Base-by-base conservation (phyloP, 768 basidiomycete genomes). In the Lanmaoa rubissima region DNA sequence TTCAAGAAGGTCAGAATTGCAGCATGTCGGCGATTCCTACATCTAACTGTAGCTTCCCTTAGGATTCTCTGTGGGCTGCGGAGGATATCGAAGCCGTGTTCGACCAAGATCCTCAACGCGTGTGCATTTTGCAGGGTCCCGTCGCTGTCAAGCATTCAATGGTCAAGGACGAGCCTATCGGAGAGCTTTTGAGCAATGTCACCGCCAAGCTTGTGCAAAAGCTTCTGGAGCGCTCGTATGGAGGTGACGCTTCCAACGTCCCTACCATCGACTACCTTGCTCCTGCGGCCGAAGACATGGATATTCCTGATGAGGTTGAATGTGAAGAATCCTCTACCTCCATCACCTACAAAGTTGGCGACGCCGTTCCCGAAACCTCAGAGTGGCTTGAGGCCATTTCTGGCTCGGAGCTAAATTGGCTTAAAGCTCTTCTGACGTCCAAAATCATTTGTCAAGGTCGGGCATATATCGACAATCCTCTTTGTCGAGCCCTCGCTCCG, bases 21-120 rank as follows among this genome's bases (percentile, higher is more conserved):
- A 19, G 5, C 10, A 46, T 54, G 19, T 48, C 21, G 44, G 49
- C 24, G 5, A 47, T 51, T 26, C 10, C 55, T 36, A 12, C 42
- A 48, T 59, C 58, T 63, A 28, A 70, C 51, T 24, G 26, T 53
- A 32, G 21, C 12, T 60, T 13, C 17, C 4, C 49, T 21, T 62
- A 93, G 91, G 96, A 98, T 72, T 98, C 96, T 8, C 84, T 98
- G 12, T 98, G 96, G 95, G 90, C 91, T 40, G 91, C 94, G 3
- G 96, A 98, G 73, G 97, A 99, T 71, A 94, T 98, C 61, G 97
- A 98, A 59, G 96, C 95, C 14, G 94, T 99, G 41, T 97, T 98
- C 68, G 97, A 98, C 75, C 94, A 96, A 75, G 97, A 98, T 73
- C 96, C 96, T 26, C 92, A 99, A 73, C 89, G 97, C 59, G 95